Evolutionary conservation across 495 filamentous ascomycete genomes (phyloP).

Genomic region (Pyrenula massariospora): DNA sequence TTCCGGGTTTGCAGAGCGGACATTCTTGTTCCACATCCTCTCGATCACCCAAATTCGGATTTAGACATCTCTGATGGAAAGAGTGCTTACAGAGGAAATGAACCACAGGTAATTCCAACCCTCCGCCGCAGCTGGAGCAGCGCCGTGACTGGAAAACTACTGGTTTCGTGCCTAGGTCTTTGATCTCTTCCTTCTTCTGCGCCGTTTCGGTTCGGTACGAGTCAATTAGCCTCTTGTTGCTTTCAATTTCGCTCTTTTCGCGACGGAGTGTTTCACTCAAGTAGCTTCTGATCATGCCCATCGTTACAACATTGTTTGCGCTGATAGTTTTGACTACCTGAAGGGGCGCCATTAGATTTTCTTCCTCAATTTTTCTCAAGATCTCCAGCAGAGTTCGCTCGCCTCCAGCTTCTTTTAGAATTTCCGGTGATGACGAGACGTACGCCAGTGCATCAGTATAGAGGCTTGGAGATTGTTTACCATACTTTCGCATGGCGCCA

Average conservation of each 20-base stretch:
- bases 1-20: conserved; percentile 67
- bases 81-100: conserved; percentile 96
- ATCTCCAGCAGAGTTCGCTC: conserved; percentile 66
- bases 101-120: conserved; percentile 74
- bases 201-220: conserved; percentile 83
- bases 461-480: conserved; percentile 79
- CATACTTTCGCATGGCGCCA: conserved; percentile 80
- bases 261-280: conserved; percentile 77
- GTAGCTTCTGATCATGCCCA: conserved; percentile 94
- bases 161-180: conserved; percentile 63
- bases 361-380: conserved; percentile 74
- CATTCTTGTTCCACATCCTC: conserved; percentile 66
- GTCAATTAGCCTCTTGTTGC: conserved; percentile 72
- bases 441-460: conserved; percentile 90
- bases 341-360: conserved; percentile 87
- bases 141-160: conserved; percentile 82
- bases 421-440: conserved; percentile 71
- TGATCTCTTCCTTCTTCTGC: conserved; percentile 63
- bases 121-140: conserved; percentile 64
- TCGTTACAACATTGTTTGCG: conserved; percentile 77
- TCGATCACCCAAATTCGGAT: conserved; percentile 25
- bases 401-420: conserved; percentile 76
- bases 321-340: conserved; percentile 93
- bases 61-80: conserved; percentile 82
- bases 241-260: conserved; percentile 61